These are phyloP conservation scores for Teunomyces barrocoloradensis DNA, from an alignment of 805 yeast species.

Conservation along the genomic window DNA sequence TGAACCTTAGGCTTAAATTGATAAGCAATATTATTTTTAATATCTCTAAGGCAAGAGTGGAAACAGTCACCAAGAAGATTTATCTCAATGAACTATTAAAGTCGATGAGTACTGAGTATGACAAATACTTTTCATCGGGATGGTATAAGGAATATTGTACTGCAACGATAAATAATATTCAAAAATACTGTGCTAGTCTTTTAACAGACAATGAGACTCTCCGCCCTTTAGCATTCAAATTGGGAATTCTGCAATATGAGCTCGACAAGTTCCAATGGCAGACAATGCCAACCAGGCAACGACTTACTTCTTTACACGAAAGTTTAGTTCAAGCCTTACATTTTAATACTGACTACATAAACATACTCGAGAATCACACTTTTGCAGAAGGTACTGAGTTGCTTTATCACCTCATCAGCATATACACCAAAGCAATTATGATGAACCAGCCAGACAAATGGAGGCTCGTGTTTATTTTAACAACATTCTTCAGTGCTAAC, in stretches of 20 bases:
- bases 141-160: slow-evolving; percentile 32
- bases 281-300: slow-evolving; percentile 18
- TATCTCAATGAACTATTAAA: slow-evolving; percentile 21
- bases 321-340: slow-evolving; percentile 22
- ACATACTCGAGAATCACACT: slow-evolving; percentile 23
- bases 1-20: slow-evolving; percentile 17
- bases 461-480: slow-evolving; percentile 24
- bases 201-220: slow-evolving; percentile 14
- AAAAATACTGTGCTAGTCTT: slow-evolving; percentile 13
- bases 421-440: slow-evolving; percentile 24
- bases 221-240: slow-evolving; percentile 20
- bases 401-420: slow-evolving; percentile 27
- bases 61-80: slow-evolving; percentile 10
- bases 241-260: slow-evolving; percentile 27
- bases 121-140: slow-evolving; percentile 18
- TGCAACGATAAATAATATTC: slow-evolving; percentile 22
- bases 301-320: slow-evolving; percentile 23
- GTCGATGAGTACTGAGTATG: slow-evolving; percentile 25
- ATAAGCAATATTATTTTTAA: slow-evolving; percentile 19
- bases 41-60: slow-evolving; percentile 12
- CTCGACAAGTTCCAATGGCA: slow-evolving; percentile 23
- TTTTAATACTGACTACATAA: slow-evolving; percentile 16
- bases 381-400: slow-evolving; percentile 16
- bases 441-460: slow-evolving; percentile 24
- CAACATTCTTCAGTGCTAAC: slow-evolving; percentile 18